These are phyloP conservation scores for Aspergillus eucalypticola DNA, from an alignment of 2,329 filamentous ascomycete genomes.

Conservation along the genomic window DNA sequence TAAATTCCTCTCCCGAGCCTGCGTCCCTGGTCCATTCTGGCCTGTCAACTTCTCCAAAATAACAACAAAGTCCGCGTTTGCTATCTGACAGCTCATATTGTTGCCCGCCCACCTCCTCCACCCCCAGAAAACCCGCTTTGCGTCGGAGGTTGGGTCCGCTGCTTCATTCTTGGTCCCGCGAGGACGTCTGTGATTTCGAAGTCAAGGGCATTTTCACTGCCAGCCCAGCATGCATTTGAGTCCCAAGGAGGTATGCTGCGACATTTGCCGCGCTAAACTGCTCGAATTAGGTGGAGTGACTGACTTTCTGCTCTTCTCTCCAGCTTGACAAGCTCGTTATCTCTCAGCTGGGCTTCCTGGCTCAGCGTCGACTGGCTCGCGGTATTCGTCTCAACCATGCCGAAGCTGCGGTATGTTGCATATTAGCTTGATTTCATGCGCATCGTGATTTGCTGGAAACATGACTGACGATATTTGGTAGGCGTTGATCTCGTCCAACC, in stretches of 20 bases:
- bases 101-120: not conserved
- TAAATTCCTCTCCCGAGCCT: not conserved
- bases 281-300: not conserved
- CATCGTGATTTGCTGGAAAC: not conserved
- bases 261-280: not conserved
- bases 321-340: conserved; percentile 96
- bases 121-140: too few relatives aligned
- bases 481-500: conserved; percentile 71
- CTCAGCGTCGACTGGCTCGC: conserved; percentile 82
- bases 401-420: conserved; percentile 69
- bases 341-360: conserved; percentile 81
- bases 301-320: conserved; percentile 6
- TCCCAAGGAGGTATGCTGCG: conserved; percentile 45
- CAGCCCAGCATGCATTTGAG: conserved; percentile 46
- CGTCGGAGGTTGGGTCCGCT: too few relatives aligned
- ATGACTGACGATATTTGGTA: conserved; percentile 21
- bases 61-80: not conserved
- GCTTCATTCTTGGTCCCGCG: not conserved
- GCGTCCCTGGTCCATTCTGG: not conserved
- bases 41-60: not conserved
- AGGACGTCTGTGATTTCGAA: not conserved
- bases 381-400: conserved; percentile 87
- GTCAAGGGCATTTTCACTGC: not conserved
- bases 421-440: not conserved
- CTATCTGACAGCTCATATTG: not conserved